Evolutionary conservation across 2,329 filamentous ascomycete genomes (phyloP).

Genomic region (Ascocoryne sarcoides): DNA sequence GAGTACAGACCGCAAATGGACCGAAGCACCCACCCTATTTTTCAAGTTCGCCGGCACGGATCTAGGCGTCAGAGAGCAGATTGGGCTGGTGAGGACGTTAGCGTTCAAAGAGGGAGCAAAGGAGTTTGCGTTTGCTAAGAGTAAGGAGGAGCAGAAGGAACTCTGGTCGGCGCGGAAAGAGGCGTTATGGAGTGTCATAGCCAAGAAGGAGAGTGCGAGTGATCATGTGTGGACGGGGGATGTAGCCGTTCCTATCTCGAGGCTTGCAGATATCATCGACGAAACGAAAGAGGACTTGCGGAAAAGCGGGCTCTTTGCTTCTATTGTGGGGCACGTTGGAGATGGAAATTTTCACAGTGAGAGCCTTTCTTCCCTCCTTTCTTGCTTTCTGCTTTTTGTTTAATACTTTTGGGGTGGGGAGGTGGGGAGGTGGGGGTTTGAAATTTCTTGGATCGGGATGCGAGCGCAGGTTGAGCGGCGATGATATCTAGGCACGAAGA

Average conservation of each 20-base stretch:
- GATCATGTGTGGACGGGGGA: conserved; percentile 80
- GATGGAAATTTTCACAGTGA: conserved; percentile 69
- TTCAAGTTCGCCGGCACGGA: conserved; percentile 76
- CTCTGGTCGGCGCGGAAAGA: conserved; percentile 81
- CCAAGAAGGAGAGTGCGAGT: conserved; percentile 47
- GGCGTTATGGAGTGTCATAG: conserved; percentile 72
- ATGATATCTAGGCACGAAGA: neutral
- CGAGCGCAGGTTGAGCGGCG: too few species aligned
- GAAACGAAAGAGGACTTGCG: conserved; percentile 58
- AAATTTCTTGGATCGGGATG: too few species aligned
- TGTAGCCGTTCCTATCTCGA: conserved; percentile 73
- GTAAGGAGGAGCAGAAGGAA: conserved; percentile 60
- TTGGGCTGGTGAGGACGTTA: conserved; percentile 55
- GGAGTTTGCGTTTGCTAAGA: conserved; percentile 70
- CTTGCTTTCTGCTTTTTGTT: too few species aligned
- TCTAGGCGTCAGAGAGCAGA: conserved; percentile 67
- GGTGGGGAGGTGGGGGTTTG: too few species aligned
- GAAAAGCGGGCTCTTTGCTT: conserved; percentile 47
- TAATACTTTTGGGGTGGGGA: too few species aligned
- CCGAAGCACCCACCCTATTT: conserved; percentile 67
- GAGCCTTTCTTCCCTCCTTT: conserved; percentile 2
- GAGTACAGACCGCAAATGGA: conserved; percentile 58
- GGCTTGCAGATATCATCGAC: conserved; percentile 67
- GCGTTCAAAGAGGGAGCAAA: conserved; percentile 53
- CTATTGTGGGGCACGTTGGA: conserved; percentile 64